A percentile compares a stretch with the other conserved stretches of the same genome.
Conservation (phyloP, 2,329 filamentous ascomycete genomes). For the Aureobasidium vineae region DNA sequence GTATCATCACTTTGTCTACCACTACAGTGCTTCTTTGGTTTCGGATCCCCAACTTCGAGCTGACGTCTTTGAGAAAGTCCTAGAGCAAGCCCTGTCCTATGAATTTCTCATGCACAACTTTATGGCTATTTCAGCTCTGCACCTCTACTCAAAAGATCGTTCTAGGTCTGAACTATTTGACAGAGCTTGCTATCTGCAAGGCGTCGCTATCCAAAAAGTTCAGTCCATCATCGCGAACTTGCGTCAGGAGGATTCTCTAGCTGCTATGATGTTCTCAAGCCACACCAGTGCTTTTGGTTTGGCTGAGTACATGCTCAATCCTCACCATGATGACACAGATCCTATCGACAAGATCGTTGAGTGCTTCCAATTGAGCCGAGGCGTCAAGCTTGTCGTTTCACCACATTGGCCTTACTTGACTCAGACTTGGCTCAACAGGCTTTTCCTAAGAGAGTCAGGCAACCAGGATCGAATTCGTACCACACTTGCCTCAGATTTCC, state of each 20-base stretch:
- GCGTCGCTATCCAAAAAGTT: slow-evolving; percentile 26
- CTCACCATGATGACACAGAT: slow-evolving; percentile 11
- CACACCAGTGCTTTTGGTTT: slow-evolving; percentile 27
- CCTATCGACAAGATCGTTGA: slow-evolving; percentile 24
- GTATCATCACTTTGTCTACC: slow-evolving; percentile 18
- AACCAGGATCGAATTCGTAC: not conserved
- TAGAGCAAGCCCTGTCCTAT: slow-evolving; percentile 6
- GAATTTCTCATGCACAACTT: slow-evolving; percentile 29
- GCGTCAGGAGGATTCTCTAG: slow-evolving; percentile 24
- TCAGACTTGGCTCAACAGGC: not conserved
- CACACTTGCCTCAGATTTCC: not conserved
- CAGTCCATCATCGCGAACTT: slow-evolving; percentile 24
- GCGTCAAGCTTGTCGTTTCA: slow-evolving; percentile 15
- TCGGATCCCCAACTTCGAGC: not conserved
- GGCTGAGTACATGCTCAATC: slow-evolving; percentile 25
- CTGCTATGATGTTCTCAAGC: slow-evolving; percentile 28
- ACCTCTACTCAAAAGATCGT: slow-evolving; percentile 23
- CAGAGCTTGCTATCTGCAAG: slow-evolving; percentile 27
- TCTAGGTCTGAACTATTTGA: slow-evolving; percentile 23
- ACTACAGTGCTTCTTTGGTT: slow-evolving; percentile 9
- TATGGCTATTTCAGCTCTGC: slow-evolving; percentile 32
- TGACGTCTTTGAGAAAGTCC: not conserved
- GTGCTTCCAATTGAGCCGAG: slow-evolving; percentile 22
- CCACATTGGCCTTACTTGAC: slow-evolving; percentile 11
- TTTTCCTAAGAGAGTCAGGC: not conserved